Evolutionary conservation across 2,329 filamentous ascomycete species (phyloP).

Genomic region (Rasamsonia emersonii): DNA sequence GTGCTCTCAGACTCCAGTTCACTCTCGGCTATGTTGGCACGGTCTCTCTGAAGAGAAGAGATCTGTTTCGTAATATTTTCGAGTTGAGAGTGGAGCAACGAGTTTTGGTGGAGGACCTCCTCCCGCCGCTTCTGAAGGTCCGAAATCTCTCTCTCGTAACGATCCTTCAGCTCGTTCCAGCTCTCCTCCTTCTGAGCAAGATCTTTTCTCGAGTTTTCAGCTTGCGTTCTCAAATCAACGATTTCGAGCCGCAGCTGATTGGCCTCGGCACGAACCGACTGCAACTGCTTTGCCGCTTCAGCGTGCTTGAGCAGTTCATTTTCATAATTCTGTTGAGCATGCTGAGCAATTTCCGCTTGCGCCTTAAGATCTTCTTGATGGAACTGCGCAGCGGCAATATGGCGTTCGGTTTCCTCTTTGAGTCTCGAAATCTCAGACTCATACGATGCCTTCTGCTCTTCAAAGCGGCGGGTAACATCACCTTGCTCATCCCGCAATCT

Average conservation of each 20-base stretch:
- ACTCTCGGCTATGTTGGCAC: conserved; percentile 48
- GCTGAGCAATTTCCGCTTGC: conserved; percentile 86
- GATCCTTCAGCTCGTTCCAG: conserved; percentile 73
- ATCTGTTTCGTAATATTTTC: conserved; percentile 78
- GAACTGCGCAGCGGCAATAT: conserved; percentile 69
- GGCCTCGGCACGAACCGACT: conserved; percentile 67
- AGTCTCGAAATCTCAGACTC: conserved; percentile 72
- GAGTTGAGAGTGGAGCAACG: conserved; percentile 78
- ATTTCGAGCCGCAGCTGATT: conserved; percentile 75
- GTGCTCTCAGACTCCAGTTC: conserved; percentile 41
- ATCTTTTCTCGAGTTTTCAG: conserved; percentile 73
- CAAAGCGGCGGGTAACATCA: conserved; percentile 60
- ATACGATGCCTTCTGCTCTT: conserved; percentile 72
- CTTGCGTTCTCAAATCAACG: conserved; percentile 66
- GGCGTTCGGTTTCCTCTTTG: conserved; percentile 74
- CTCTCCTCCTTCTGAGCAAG: conserved; percentile 74
- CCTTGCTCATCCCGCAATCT: conserved; percentile 70
- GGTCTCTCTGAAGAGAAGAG: conserved; percentile 66
- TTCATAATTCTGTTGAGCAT: conserved; percentile 93
- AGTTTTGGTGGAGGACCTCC: conserved; percentile 82
- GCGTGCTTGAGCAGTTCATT: conserved; percentile 90
- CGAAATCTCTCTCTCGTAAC: conserved; percentile 72
- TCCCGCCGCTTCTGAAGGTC: conserved; percentile 73
- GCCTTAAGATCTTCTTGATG: conserved; percentile 87
- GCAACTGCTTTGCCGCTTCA: conserved; percentile 80